These are phyloP conservation scores for Hypholoma sublateritium DNA, from an alignment of 768 basidiomycete genomes.

Conservation along the genomic window DNA sequence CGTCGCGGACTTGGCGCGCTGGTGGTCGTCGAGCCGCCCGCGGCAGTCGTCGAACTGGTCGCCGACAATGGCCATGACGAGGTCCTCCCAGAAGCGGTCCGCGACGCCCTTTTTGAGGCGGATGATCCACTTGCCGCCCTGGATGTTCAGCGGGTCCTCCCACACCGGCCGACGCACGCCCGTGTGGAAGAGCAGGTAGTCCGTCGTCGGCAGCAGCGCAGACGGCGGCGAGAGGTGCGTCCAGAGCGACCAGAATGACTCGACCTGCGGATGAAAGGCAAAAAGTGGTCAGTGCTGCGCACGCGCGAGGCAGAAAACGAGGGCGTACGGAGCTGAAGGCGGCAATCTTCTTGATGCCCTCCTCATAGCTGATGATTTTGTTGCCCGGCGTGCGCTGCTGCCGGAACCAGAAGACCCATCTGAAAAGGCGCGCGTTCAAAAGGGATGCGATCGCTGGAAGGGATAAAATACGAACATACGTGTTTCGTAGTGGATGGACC, in stretches of 20 bases:
- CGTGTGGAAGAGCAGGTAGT: conserved; percentile 89
- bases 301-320: conserved; percentile 2
- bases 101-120: conserved; percentile 89
- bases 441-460: conserved; percentile 24
- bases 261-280: conserved; percentile 53
- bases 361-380: conserved; percentile 89
- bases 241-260: conserved; percentile 94
- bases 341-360: conserved; percentile 91
- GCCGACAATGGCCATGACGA: conserved; percentile 83
- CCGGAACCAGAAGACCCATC: conserved; percentile 92
- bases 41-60: conserved; percentile 83
- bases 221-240: conserved; percentile 90
- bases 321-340: conserved; percentile 79
- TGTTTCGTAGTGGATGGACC: conserved; percentile 80
- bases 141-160: conserved; percentile 89
- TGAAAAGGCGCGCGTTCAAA: conserved; percentile 30
- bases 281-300: background rate
- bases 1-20: conserved; percentile 29
- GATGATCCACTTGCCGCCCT: conserved; percentile 95
- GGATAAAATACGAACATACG: conserved; percentile 72
- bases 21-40: conserved; percentile 18
- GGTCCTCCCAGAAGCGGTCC: conserved; percentile 89
- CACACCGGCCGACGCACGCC: conserved; percentile 88
- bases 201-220: conserved; percentile 82
- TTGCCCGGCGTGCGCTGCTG: conserved; percentile 89